Conservation (phyloP, 1,284 basidiomycete species). For the Entoloma clypeatum region DNA sequence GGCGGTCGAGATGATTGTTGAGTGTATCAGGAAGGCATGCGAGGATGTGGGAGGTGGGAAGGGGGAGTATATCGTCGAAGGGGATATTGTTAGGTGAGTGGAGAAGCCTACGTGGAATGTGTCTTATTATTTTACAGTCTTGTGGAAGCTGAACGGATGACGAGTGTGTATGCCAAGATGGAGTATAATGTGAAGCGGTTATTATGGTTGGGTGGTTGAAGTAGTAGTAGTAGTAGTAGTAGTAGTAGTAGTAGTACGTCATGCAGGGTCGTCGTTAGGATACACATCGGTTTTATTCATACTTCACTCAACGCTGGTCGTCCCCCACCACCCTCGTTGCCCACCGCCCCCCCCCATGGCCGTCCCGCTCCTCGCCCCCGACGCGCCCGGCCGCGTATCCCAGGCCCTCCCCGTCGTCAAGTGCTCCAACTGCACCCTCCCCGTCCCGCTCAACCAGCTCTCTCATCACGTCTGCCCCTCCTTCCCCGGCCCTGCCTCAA, state of each 20-base stretch:
- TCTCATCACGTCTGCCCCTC: conserved; percentile 64
- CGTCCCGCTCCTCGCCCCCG: conserved; percentile 38
- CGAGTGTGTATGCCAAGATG: conserved; percentile 83
- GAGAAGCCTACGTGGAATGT: conserved; percentile 14
- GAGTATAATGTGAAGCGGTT: conserved; percentile 87
- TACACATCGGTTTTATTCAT: too few species aligned
- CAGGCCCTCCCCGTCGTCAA: conserved; percentile 78
- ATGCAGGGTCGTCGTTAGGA: too few species aligned
- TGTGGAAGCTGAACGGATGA: conserved; percentile 77
- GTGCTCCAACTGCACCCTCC: conserved; percentile 71
- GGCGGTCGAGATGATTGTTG: conserved; percentile 72
- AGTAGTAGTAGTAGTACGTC: too few species aligned
- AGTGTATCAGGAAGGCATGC: conserved; percentile 66
- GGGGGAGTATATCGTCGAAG: conserved; percentile 53
- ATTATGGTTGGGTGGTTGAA: conserved; percentile 74
- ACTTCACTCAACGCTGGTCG: conserved; percentile 28
- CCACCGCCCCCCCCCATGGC: conserved; percentile 30
- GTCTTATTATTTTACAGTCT: conserved; percentile 42
- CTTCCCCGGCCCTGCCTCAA: conserved; percentile 43
- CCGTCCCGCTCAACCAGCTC: conserved; percentile 66
- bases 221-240: too few species aligned
- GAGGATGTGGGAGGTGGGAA: conserved; percentile 51
- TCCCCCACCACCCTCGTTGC: conserved; percentile 15
- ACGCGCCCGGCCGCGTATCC: conserved; percentile 49
- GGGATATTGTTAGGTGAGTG: conserved; percentile 78